Base-by-base conservation (phyloP, 768 basidiomycete genomes). In the Xanthoconium stramineum region DNA sequence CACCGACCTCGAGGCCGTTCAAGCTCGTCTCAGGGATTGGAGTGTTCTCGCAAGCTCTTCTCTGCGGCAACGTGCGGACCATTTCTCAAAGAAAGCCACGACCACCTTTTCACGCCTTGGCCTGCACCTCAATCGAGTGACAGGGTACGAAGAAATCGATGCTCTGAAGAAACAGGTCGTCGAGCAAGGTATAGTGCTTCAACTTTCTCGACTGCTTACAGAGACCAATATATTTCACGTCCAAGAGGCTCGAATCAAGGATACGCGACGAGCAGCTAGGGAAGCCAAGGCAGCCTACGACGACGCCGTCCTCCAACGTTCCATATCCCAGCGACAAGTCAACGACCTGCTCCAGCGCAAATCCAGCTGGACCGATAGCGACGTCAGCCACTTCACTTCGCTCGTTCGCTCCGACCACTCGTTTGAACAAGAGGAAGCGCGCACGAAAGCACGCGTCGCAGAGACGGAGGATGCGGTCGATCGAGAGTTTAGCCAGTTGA, bases 281-380 rank as follows among this genome's bases (percentile, higher is more conserved):
- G 71, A 78, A 35, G 87, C 93, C 6, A 98, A 98, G 74, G 66
- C 70, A 8, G 80, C 83, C 6, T 87, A 95, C 65, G 89, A 91
- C 54, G 73, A 79, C 53, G 91, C 94, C 0, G 90, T 95, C n/a
- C 68, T 80, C 12, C 78, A 84, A 62, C 88, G 95, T 6, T 86
- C 92, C 10, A 79, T 85, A 43, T 92, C 92, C 5, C 96, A 99
- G 69, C 84, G 91, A n/a, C 89, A 96, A 70, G 92, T 97, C 50
- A 98, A 98, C 73, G 91, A 95, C 68, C 83, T 99, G 3, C 76
- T 98, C 15, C 89, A 94, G 69, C 91, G 97, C 56, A 98, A 98
- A 76, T 88, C 88, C 1, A 77, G 72, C n/a, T 99, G 97, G 97
- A 85, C 79, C n/a, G 91, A 93, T 64, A 66, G 77, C 55, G 97